These are phyloP conservation scores for Penicillium glabrum DNA, from an alignment of 2,329 filamentous ascomycete species.

Conservation along the genomic window DNA sequence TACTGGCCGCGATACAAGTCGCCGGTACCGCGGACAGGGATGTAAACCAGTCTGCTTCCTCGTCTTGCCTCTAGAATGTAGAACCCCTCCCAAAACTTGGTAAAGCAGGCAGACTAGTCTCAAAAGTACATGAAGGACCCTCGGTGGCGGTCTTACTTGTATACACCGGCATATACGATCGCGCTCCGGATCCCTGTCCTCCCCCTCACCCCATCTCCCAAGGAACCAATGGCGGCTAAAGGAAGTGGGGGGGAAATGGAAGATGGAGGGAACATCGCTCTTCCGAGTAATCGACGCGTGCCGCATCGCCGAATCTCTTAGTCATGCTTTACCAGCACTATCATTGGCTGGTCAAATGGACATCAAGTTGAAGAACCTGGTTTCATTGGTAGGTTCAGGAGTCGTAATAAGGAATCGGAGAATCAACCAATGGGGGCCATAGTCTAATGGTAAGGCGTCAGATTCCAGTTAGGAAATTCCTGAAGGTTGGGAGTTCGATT, in stretches of 20 bases:
- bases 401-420: neutral
- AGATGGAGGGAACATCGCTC: conserved; percentile 4
- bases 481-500: neutral
- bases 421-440: neutral
- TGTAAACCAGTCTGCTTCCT: neutral
- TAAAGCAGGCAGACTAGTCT: neutral
- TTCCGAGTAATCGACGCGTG: conserved; percentile 1
- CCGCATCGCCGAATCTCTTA: neutral
- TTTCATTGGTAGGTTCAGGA: neutral
- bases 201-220: neutral
- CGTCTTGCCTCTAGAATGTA: neutral
- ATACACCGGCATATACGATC: neutral
- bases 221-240: neutral
- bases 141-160: neutral
- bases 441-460: neutral
- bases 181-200: neutral
- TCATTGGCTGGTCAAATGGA: neutral
- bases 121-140: neutral
- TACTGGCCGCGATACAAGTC: neutral
- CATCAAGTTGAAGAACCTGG: neutral
- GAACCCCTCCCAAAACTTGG: neutral
- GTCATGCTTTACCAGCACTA: neutral
- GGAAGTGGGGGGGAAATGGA: neutral
- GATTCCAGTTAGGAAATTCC: neutral
- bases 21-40: neutral